Conservation (phyloP, 1,139 yeast species). For the Protomyces inundatus region DNA sequence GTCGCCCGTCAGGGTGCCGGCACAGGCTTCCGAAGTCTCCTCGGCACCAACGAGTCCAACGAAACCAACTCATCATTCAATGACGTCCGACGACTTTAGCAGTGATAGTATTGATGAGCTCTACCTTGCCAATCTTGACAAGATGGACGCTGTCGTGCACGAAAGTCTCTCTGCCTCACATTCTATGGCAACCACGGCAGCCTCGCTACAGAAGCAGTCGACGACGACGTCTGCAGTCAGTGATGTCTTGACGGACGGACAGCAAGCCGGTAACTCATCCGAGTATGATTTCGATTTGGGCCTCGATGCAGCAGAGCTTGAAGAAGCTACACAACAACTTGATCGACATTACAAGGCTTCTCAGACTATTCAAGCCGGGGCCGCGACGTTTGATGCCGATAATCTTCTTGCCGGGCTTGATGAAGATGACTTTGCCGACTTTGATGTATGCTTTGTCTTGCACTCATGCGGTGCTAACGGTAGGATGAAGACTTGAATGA, state of each 20-base stretch:
- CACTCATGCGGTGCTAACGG: background rate
- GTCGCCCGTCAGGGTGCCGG: background rate
- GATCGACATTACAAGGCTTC: background rate
- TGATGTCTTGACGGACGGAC: background rate
- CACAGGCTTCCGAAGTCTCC: background rate
- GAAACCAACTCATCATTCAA: background rate
- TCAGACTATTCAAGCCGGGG: background rate
- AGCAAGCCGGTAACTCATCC: background rate
- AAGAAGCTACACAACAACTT: background rate
- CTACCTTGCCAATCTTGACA: background rate
- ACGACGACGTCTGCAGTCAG: background rate
- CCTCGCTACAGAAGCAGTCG: no score
- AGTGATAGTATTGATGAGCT: constrained; percentile 9
- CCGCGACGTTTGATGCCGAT: background rate
- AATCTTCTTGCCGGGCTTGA: constrained; percentile 14
- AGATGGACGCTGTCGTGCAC: background rate
- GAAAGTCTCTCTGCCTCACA: background rate
- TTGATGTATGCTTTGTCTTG: background rate
- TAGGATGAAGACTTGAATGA: background rate
- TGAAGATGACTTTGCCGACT: constrained; percentile 20
- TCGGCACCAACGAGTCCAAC: background rate
- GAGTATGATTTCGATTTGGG: background rate
- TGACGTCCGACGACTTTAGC: constrained; percentile 12
- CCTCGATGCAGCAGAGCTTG: background rate
- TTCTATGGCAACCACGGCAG: background rate